These are phyloP conservation scores for Chrysosphaeria jannelii DNA, from an alignment of 2,329 filamentous ascomycete genomes.

Conservation along the genomic window DNA sequence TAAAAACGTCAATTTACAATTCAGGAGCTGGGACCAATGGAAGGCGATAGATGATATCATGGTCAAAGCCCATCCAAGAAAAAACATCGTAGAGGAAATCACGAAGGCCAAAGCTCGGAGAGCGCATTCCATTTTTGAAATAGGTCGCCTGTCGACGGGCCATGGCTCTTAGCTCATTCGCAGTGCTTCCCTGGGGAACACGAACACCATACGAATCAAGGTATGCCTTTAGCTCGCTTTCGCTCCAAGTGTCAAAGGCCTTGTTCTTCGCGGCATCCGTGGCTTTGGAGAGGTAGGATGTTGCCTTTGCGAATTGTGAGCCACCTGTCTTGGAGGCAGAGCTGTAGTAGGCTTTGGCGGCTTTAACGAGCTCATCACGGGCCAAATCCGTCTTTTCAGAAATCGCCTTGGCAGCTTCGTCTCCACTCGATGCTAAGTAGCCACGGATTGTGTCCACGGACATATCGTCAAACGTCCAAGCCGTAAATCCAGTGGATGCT, in stretches of 20 bases:
- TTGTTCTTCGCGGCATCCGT: conserved; percentile 33
- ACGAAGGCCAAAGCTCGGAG: no score
- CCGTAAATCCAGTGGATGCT: conserved; percentile 32
- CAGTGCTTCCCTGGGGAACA: conserved; percentile 32
- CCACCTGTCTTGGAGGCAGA: conserved; percentile 28
- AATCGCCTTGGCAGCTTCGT: conserved; percentile 24
- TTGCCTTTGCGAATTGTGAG: conserved; percentile 31
- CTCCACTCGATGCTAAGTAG: conserved; percentile 20
- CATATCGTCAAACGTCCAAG: conserved; percentile 58
- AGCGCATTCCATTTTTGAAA: conserved; percentile 44
- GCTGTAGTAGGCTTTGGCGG: conserved; percentile 27
- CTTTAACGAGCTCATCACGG: conserved; percentile 42
- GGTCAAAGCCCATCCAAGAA: no score
- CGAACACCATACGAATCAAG: conserved; percentile 47
- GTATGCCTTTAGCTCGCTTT: conserved; percentile 46
- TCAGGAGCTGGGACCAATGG: no score
- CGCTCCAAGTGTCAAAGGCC: conserved; percentile 44
- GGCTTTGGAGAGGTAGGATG: conserved; percentile 34
- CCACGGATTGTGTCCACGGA: conserved; percentile 37
- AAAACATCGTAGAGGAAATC: no score
- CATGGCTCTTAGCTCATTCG: conserved; percentile 38
- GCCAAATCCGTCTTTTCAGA: conserved; percentile 31
- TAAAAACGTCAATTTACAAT: no score
- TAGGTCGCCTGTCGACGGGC: conserved; percentile 46
- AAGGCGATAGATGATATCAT: conserved; percentile 34